Percentiles rank a stretch among this genome's conserved stretches.
Conservation (phyloP, 768 basidiomycete species). For the Lactarius indigo region DNA sequence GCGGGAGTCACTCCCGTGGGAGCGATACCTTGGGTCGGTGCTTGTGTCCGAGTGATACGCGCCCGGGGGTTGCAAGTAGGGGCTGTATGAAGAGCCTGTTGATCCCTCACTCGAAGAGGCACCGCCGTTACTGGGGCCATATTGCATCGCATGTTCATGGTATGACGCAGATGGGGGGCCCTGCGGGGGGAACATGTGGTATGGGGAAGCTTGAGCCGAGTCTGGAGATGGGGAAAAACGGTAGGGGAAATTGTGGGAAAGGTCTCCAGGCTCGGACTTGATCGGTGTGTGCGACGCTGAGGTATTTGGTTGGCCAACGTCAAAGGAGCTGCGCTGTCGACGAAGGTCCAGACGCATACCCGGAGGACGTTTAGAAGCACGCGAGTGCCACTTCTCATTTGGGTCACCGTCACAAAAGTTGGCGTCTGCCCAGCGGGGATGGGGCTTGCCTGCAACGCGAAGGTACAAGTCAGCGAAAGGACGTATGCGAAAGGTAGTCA, state of each 20-base stretch:
- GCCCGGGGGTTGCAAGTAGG: slow-evolving; percentile 25
- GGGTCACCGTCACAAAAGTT: slow-evolving; percentile 78
- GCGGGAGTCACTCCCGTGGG: slow-evolving; percentile 16
- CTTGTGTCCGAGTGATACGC: slow-evolving; percentile 18
- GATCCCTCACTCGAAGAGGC: slow-evolving; percentile 24
- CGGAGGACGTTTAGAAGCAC: slow-evolving; percentile 62
- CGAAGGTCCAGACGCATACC: slow-evolving; percentile 30
- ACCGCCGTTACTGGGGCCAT: slow-evolving; percentile 8
- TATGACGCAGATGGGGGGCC: slow-evolving; percentile 10
- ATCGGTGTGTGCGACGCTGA: slow-evolving; percentile 50
- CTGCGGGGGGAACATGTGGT: slow-evolving; percentile 24
- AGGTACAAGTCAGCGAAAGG: slow-evolving; percentile 7
- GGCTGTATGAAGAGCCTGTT: slow-evolving; percentile 25
- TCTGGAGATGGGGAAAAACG: slow-evolving; percentile 28
- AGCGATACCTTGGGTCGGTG: slow-evolving; percentile 21
- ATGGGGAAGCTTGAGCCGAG: slow-evolving; percentile 26
- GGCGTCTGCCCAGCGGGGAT: slow-evolving; percentile 81
- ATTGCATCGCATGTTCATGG: slow-evolving; percentile 18
- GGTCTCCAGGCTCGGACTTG: slow-evolving; percentile 33
- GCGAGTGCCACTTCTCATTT: slow-evolving; percentile 83
- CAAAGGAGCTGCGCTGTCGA: slow-evolving; percentile 27
- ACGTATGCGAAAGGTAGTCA: neutral
- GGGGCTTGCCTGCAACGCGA: slow-evolving; percentile 65
- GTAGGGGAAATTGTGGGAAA: slow-evolving; percentile 26
- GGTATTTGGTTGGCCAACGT: slow-evolving; percentile 26